Evolutionary conservation across 2,329 filamentous ascomycete genomes (phyloP), one percentile per base, ranked within the genome.

Genomic region (Cladosporium phlei): DNA sequence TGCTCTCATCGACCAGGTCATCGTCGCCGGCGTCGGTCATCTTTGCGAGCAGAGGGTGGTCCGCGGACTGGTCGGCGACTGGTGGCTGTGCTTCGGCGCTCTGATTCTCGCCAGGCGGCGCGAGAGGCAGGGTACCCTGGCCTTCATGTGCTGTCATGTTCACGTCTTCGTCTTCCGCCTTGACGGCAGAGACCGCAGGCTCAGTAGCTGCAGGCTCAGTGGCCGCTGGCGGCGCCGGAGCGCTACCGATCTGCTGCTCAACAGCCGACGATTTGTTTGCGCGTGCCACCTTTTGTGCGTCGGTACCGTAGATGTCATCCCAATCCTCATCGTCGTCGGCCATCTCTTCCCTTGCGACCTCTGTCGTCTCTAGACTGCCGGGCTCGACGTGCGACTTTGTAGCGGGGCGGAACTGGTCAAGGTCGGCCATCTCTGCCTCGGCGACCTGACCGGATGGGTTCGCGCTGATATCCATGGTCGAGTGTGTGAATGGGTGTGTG

Each of bases 271-370:
- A 24, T 12, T 33, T 37, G 17, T 12, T 37, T 20, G 48, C 10
- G 25, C 22, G 11, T 11, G 43, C 39, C n/a, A 48, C 47, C 9
- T 37, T 14, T 11, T 39, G 10, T 5, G 42, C 32, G 9, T 45
- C 21, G 14, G 24, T 50, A 20, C 50, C 58, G 45, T 64, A 63
- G 34, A 65, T 53, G 43, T 65, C 62, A 44, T 62, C 58, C 57
- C 58, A 59, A 22, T 58, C 62, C 34, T 61, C 59, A 32, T 59
- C 58, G 30, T 61, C 40, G 17, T 46, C 59, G 19, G 54, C 50
- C 46, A 60, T 57, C 38, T 63, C 59, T 34, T 62, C 50, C 37
- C 54, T 55, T 4, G 54, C 49, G 9, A 37, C 32, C 19, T 35
- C 12, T n/a, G 42, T 45, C 10, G 42, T 33, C 24, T 35, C n/a